Percentiles rank a stretch among this genome's conserved stretches.
These are phyloP conservation scores for Rhizophagus clarus DNA, from an alignment of 192 early-diverging fungal genomes.

Conservation along the genomic window DNA sequence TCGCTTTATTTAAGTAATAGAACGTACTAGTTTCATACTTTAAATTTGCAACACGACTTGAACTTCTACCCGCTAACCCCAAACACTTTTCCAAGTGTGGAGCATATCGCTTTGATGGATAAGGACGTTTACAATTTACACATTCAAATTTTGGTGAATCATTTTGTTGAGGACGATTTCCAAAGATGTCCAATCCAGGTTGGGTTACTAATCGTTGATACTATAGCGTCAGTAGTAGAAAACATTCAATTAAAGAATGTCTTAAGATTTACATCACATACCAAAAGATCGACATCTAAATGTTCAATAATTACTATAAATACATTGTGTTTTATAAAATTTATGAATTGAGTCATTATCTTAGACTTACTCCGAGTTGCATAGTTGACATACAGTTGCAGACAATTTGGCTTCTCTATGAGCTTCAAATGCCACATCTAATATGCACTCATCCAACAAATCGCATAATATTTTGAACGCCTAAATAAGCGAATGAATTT, in stretches of 20 bases:
- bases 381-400: constrained; percentile 67
- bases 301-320: constrained; percentile 15
- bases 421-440: constrained; percentile 72
- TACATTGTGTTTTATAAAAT: background rate
- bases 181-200: constrained; percentile 65
- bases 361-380: constrained; percentile 71
- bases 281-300: constrained; percentile 58
- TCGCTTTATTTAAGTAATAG: background rate
- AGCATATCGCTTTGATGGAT: constrained; percentile 85
- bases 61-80: constrained; percentile 71
- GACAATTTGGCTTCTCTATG: constrained; percentile 68
- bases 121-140: constrained; percentile 74
- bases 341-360: background rate
- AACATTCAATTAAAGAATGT: background rate
- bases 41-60: constrained; percentile 59
- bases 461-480: constrained; percentile 64
- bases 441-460: constrained; percentile 71
- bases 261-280: constrained; percentile 24
- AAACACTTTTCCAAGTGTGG: constrained; percentile 93
- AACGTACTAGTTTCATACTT: constrained; percentile 37
- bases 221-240: background rate
- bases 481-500: constrained; percentile 31
- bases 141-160: constrained; percentile 73
- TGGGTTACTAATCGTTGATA: constrained; percentile 41
- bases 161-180: constrained; percentile 55